These are phyloP conservation scores for Calonectria pseudoreteaudii DNA, from an alignment of 2,329 filamentous ascomycete species.

Conservation along the genomic window DNA sequence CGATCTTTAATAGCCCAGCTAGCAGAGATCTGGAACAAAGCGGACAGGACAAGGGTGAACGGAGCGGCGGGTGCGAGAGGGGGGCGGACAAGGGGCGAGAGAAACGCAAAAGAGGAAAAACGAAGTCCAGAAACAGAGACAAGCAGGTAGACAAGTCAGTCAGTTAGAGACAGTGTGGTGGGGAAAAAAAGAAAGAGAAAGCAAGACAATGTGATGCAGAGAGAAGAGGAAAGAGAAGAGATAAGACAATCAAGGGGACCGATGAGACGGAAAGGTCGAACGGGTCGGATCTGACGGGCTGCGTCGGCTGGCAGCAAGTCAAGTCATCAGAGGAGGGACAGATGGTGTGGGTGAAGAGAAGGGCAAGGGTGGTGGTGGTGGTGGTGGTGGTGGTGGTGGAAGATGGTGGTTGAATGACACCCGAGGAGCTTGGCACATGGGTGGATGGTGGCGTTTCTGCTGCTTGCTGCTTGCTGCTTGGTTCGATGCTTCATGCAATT, in stretches of 20 bases:
- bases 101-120: neutral
- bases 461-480: neutral
- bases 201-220: neutral
- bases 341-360: neutral
- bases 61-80: neutral
- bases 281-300: conserved; percentile 10
- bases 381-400: neutral
- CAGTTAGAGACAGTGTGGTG: conserved; percentile 5
- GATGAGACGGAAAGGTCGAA: neutral
- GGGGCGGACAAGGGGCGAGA: neutral
- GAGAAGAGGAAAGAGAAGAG: conserved; percentile 11
- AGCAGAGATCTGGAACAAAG: neutral
- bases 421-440: conserved; percentile 7
- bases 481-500: neutral
- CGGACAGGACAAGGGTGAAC: neutral
- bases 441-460: neutral
- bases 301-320: neutral
- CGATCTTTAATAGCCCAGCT: neutral
- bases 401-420: conserved; percentile 10
- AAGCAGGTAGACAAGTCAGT: neutral
- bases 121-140: neutral
- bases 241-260: neutral
- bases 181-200: neutral
- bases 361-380: neutral
- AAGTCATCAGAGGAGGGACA: neutral